phyloP scores from a whole-genome alignment of 345 rosid species.

The Lepidium aucheri region DNA sequence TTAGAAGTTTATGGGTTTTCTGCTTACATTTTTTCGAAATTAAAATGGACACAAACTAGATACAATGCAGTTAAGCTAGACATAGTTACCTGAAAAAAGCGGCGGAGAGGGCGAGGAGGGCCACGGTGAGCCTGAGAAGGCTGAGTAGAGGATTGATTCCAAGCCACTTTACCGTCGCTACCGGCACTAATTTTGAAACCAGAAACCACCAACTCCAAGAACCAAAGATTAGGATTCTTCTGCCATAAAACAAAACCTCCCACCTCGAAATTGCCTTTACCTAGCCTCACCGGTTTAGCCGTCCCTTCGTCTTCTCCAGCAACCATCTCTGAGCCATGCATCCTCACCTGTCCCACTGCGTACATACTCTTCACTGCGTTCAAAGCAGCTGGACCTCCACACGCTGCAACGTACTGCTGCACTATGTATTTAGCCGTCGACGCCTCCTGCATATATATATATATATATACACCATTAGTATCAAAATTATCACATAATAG shows the following conservation, averaged over 20 bases:
- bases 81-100: conserved; percentile 71
- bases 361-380: conserved; percentile 63
- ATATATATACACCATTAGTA: conserved; percentile 12
- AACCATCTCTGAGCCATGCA: conserved; percentile 71
- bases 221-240: conserved; percentile 89
- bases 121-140: conserved; percentile 73
- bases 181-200: conserved; percentile 92
- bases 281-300: conserved; percentile 16
- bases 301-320: conserved; percentile 48
- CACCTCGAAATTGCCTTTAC: conserved; percentile 46
- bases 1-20: too few relatives aligned
- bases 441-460: conserved; percentile 48
- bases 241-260: conserved; percentile 95
- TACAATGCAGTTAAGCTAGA: background rate
- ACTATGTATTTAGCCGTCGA: conserved; percentile 85
- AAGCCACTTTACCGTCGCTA: conserved; percentile 79
- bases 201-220: conserved; percentile 67
- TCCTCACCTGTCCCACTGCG: conserved; percentile 83
- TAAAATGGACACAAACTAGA: too few relatives aligned
- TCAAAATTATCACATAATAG: background rate
- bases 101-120: conserved; percentile 80
- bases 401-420: conserved; percentile 78
- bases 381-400: conserved; percentile 59
- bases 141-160: conserved; percentile 88
- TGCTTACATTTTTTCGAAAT: too few relatives aligned